A percentile compares a stretch with the other conserved stretches of the same genome.
phyloP scores from a whole-genome alignment of 2,329 filamentous ascomycete species.

The Teratosphaeriaceae sp. region DNA sequence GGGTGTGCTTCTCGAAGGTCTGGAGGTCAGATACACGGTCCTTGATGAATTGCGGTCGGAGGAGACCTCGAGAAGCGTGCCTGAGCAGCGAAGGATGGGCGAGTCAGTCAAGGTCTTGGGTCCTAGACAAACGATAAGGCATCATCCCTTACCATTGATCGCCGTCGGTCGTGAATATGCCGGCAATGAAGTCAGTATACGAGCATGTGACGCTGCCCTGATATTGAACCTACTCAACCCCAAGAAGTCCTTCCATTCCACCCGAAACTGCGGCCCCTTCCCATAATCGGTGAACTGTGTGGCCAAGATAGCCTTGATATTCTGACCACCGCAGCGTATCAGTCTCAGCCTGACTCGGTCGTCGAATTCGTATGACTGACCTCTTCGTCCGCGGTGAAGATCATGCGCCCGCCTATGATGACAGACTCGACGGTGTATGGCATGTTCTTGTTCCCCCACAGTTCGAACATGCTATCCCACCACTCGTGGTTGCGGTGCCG shows the following conservation, averaged over 20 bases:
- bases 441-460: constrained; percentile 29
- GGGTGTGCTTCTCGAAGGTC: constrained; percentile 72
- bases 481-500: constrained; percentile 52
- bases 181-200: no score
- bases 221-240: constrained; percentile 62
- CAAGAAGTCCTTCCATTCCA: constrained; percentile 68
- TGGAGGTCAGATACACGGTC: constrained; percentile 77
- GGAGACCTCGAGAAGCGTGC: constrained; percentile 73
- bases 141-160: no score
- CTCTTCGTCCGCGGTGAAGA: constrained; percentile 76
- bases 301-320: constrained; percentile 85
- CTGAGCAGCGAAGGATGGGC: no score
- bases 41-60: constrained; percentile 80
- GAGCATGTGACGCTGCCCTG: no score
- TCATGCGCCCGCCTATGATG: constrained; percentile 50
- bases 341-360: constrained; percentile 31
- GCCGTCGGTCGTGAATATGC: constrained; percentile 67
- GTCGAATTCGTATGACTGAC: no score
- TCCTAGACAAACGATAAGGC: no score
- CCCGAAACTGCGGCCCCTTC: constrained; percentile 69
- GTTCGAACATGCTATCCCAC: constrained; percentile 52
- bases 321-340: constrained; percentile 45
- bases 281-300: constrained; percentile 81
- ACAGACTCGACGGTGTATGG: constrained; percentile 56
- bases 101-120: no score